Base-by-base conservation (phyloP, 495 filamentous ascomycete genomes). In the Acidiella bohemica region DNA sequence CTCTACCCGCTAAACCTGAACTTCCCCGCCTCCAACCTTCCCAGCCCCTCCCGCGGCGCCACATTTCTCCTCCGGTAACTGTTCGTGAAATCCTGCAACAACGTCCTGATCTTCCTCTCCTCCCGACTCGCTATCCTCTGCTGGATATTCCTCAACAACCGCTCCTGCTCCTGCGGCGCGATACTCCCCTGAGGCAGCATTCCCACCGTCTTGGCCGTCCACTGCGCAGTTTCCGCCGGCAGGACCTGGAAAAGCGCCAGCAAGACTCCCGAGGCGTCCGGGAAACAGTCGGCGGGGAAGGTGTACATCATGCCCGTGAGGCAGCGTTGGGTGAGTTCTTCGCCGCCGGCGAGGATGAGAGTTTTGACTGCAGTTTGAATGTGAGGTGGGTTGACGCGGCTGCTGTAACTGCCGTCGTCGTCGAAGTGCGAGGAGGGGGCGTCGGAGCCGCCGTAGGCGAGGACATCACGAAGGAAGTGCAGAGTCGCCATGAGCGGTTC, bases 221-320 rank as follows among this genome's bases (percentile, higher is more conserved):
- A 96, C 7, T 61, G 46, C 4, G 80, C 70, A 33, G 81, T 78
- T 48, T 87, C 72, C 27, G 73, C 62, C 0, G 92, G 92, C 49
- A 92, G 68, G 19, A 96, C 61, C 55, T 95, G 79, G 53, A 96
- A 93, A 47, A 95, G 65, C 1, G 73, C 77, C 52, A 99, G 75
- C 44, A 96, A 62, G n/a, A 93, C 81, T 9, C 86, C 83, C 18
- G 81, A 90, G 5, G 85, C 86, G 59, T 96, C 92, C 0, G 87
- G 73, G 59, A 96, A 86, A 61, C 86, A 95, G 56, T 94, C 92
- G 31, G 76, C 72, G 0, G 90, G 90, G 67, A 96, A 99, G 0
- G 76, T 84, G 56, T 94, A 95, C 87, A 99, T 95, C 86, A 99
- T 88, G 46, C 90, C 90, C 4, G 85, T 86, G 54, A 96, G 63